Conservation (phyloP, 768 basidiomycete genomes). For the Dioszegia aurantiaca region DNA sequence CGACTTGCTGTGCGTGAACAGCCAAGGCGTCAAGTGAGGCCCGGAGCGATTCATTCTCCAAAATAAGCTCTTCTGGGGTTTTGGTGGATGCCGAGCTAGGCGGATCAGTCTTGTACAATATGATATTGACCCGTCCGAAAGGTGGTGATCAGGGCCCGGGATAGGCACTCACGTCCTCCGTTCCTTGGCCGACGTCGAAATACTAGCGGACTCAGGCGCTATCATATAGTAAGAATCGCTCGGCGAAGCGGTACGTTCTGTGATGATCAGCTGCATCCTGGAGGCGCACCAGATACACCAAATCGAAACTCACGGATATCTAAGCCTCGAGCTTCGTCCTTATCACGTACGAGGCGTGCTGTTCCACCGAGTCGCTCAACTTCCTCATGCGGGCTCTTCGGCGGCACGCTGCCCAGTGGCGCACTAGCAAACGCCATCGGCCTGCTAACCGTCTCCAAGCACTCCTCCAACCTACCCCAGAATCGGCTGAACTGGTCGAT, state of each 20-base stretch:
- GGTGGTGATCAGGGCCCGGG: neutral
- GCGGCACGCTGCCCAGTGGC: constrained; percentile 20
- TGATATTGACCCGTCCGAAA: neutral
- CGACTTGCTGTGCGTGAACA: constrained; percentile 35
- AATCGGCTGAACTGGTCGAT: constrained; percentile 49
- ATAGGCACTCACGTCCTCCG: neutral
- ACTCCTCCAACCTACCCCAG: constrained; percentile 50
- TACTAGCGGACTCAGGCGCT: neutral
- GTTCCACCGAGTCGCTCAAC: neutral
- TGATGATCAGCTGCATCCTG: constrained; percentile 3
- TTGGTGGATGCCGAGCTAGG: constrained; percentile 23
- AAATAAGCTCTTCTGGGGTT: constrained; percentile 47
- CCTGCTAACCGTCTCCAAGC: constrained; percentile 45
- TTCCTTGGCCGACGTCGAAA: neutral
- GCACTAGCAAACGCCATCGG: constrained; percentile 47
- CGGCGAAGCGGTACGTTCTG: constrained; percentile 9
- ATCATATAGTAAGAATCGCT: constrained; percentile 36
- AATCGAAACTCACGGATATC: constrained; percentile 5
- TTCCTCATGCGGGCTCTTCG: neutral
- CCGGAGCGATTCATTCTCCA: constrained; percentile 48
- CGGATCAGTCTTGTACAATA: neutral
- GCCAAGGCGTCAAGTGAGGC: constrained; percentile 46
- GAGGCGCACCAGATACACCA: neutral
- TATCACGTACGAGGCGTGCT: too few species aligned
- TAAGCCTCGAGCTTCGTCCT: neutral